Conservation (phyloP, 106 monocot genomes). For the Amphibolis antarctica region DNA sequence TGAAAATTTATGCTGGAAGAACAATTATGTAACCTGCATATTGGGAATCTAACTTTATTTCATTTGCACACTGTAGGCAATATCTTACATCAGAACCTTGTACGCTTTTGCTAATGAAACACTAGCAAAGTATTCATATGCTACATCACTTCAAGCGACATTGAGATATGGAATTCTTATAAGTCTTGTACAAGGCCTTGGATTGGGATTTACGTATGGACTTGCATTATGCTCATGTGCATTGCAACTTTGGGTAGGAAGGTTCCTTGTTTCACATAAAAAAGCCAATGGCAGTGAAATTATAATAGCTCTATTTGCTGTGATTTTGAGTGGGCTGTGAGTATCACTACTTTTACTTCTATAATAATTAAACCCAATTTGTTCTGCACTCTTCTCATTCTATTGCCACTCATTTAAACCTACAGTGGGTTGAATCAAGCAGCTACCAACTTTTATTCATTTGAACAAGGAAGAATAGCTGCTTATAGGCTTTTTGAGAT, state of each 20-base stretch:
- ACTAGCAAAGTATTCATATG: slow-evolving; percentile 97
- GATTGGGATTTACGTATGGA: slow-evolving; percentile 98
- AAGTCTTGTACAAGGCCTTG: slow-evolving; percentile 98
- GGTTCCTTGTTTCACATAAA: slow-evolving; percentile 48
- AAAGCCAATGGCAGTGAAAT: slow-evolving; percentile 97
- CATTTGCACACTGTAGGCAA: slow-evolving; percentile 42
- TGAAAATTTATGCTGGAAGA: too few relatives aligned
- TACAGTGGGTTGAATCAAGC: slow-evolving; percentile 95
- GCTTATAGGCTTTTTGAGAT: slow-evolving; percentile 99
- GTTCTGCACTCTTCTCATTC: not conserved
- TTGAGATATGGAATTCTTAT: slow-evolving; percentile 94
- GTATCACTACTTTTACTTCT: slow-evolving; percentile 16
- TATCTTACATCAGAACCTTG: slow-evolving; percentile 83
- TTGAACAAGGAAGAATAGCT: slow-evolving; percentile 98
- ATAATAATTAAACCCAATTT: not conserved
- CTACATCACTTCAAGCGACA: slow-evolving; percentile 97
- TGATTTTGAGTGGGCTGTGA: slow-evolving; percentile 97
- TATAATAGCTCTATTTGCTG: slow-evolving; percentile 78
- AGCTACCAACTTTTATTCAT: slow-evolving; percentile 97
- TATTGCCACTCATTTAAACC: slow-evolving; percentile 7
- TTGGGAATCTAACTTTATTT: not conserved
- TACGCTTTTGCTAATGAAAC: slow-evolving; percentile 98
- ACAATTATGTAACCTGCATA: too few relatives aligned
- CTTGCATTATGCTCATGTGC: slow-evolving; percentile 99
- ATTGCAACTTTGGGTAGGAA: slow-evolving; percentile 96